These are phyloP conservation scores for Acmispon strigosus DNA, from an alignment of 306 rosid species.

Conservation along the genomic window DNA sequence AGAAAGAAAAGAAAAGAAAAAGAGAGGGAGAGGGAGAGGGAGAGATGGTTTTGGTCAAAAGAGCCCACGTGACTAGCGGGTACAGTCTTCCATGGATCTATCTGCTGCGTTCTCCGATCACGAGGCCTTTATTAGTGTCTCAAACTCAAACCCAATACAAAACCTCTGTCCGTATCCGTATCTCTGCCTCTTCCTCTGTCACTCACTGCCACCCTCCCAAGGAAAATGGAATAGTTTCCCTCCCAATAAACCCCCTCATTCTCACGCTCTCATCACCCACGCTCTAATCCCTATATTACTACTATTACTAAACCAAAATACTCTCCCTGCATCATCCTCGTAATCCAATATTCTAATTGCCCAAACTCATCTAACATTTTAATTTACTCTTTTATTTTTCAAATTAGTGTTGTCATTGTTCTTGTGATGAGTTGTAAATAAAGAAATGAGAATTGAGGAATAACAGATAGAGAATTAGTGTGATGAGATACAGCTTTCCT, in stretches of 20 bases:
- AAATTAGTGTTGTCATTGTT: too few species aligned
- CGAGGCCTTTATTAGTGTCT: constrained; percentile 59
- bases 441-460: too few species aligned
- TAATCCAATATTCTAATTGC: background rate
- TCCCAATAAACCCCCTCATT: background rate
- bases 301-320: background rate
- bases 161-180: constrained; percentile 89
- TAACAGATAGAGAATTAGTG: too few species aligned
- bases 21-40: background rate
- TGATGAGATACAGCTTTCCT: too few species aligned
- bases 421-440: too few species aligned
- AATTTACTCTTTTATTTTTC: too few species aligned
- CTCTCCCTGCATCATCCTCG: background rate
- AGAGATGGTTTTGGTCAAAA: constrained; percentile 69
- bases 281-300: constrained; percentile 35
- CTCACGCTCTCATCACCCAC: constrained; percentile 32
- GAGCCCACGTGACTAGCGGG: constrained; percentile 88
- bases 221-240: constrained; percentile 65
- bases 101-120: constrained; percentile 92
- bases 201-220: constrained; percentile 70
- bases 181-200: constrained; percentile 46
- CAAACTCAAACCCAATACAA: constrained; percentile 40
- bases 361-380: background rate
- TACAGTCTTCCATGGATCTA: constrained; percentile 97
- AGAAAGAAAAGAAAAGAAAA: background rate